Percentiles rank a stretch among this genome's conserved stretches.
Conservation (phyloP, 176 grass and related monocot genomes). For the Oryza longistaminata region DNA sequence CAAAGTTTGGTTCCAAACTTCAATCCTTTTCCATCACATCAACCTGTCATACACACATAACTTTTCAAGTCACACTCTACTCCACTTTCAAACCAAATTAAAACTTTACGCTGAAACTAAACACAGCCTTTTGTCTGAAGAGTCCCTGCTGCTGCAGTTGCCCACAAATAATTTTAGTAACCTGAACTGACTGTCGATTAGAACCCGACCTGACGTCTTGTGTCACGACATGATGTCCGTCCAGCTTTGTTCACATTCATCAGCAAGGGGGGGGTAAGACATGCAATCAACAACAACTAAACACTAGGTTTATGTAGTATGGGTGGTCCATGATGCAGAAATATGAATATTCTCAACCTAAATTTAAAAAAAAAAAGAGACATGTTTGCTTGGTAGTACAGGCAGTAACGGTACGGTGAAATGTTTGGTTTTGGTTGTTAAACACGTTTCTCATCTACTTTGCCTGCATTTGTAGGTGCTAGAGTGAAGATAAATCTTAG, state of each 20-base stretch:
- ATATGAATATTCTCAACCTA: neutral
- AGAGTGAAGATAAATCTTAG: conserved; percentile 25
- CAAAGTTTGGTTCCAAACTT: too few relatives aligned
- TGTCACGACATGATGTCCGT: neutral
- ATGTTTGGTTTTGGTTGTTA: conserved; percentile 37
- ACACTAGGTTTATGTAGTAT: neutral
- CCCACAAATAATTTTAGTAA: neutral
- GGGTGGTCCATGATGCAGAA: neutral
- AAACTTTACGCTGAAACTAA: too few relatives aligned
- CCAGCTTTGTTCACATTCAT: neutral
- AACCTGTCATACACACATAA: too few relatives aligned
- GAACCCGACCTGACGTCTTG: neutral
- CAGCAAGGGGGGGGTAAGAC: neutral
- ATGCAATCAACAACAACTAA: neutral
- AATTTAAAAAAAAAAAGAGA: neutral
- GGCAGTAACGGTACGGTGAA: neutral
- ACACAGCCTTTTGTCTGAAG: neutral
- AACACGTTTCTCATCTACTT: conserved; percentile 43
- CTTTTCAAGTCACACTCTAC: too few relatives aligned
- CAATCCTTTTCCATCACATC: too few relatives aligned
- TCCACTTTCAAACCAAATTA: too few relatives aligned
- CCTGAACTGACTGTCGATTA: neutral
- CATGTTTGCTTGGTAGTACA: conserved; percentile 21
- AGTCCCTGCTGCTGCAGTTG: neutral
- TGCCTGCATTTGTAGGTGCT: neutral